phyloP scores from a whole-genome alignment of 2,329 filamentous ascomycete species.

The Trichophyton mentagrophytes region DNA sequence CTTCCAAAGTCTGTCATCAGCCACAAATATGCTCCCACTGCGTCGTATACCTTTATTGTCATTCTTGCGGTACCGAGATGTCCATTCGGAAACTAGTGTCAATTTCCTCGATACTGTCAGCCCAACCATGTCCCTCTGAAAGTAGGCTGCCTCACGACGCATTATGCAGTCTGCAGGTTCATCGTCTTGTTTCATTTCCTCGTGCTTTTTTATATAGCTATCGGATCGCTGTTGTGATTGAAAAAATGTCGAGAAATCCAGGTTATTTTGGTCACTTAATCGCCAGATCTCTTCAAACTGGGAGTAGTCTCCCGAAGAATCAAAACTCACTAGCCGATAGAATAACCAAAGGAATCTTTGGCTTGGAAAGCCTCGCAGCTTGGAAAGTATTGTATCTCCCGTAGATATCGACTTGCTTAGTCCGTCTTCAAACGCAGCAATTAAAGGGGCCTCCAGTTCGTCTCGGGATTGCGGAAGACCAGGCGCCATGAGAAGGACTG shows the following conservation, averaged over 20 bases:
- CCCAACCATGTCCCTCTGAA: constrained; percentile 5
- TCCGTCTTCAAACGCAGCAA: constrained; percentile 7
- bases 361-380: background rate
- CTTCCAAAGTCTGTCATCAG: constrained; percentile 8
- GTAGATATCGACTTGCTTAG: constrained; percentile 1
- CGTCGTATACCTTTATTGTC: constrained; percentile 6
- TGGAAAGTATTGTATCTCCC: background rate
- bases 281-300: constrained; percentile 7
- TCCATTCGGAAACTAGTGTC: constrained; percentile 8
- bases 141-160: constrained; percentile 3
- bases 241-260: constrained; percentile 6
- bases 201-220: constrained; percentile 3
- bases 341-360: constrained; percentile 6
- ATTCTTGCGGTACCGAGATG: constrained; percentile 6
- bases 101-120: constrained; percentile 7
- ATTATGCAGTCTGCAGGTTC: background rate
- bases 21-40: constrained; percentile 7
- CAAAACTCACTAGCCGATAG: constrained; percentile 5
- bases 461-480: constrained; percentile 17
- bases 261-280: constrained; percentile 5
- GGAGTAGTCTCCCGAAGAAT: constrained; percentile 6
- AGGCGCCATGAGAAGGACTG: constrained; percentile 14
- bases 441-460: constrained; percentile 9
- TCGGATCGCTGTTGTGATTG: constrained; percentile 3
- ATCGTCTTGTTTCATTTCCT: constrained; percentile 8